These are phyloP conservation scores for Erucastrum elatum DNA, from an alignment of 345 rosid genomes.

Conservation along the genomic window DNA sequence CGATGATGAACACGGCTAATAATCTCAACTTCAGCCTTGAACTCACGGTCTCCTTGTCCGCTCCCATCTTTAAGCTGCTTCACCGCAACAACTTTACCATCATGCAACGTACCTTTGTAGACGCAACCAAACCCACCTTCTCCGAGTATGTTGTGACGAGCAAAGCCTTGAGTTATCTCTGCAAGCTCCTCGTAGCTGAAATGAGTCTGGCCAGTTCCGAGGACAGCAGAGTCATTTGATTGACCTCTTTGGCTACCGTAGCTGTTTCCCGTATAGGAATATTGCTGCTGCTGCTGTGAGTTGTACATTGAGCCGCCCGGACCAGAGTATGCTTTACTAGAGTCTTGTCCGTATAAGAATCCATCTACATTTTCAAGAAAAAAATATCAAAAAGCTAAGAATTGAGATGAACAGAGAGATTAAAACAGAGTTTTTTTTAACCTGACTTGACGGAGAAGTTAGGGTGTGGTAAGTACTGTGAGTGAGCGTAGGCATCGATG, in stretches of 20 bases:
- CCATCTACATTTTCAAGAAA: conserved; percentile 48
- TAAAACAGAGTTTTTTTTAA: conserved; percentile 17
- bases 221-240: conserved; percentile 45
- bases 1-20: background rate
- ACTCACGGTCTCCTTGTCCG: background rate
- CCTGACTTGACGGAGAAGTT: conserved; percentile 56
- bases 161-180: conserved; percentile 75
- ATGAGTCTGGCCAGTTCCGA: conserved; percentile 51
- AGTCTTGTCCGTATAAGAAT: conserved; percentile 49
- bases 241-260: conserved; percentile 49
- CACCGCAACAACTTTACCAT: background rate
- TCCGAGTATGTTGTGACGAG: conserved; percentile 71
- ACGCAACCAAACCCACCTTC: conserved; percentile 72
- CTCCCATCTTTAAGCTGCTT: background rate
- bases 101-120: background rate
- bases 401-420: background rate
- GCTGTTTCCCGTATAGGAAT: conserved; percentile 40
- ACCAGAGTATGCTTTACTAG: conserved; percentile 40
- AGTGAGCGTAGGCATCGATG: conserved; percentile 25
- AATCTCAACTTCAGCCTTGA: background rate
- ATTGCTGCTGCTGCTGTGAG: conserved; percentile 44
- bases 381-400: background rate
- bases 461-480: conserved; percentile 50
- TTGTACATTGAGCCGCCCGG: conserved; percentile 39
- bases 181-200: conserved; percentile 74